Conservation (phyloP, 2,329 filamentous ascomycete genomes). For the Zymoseptoria brevis region DNA sequence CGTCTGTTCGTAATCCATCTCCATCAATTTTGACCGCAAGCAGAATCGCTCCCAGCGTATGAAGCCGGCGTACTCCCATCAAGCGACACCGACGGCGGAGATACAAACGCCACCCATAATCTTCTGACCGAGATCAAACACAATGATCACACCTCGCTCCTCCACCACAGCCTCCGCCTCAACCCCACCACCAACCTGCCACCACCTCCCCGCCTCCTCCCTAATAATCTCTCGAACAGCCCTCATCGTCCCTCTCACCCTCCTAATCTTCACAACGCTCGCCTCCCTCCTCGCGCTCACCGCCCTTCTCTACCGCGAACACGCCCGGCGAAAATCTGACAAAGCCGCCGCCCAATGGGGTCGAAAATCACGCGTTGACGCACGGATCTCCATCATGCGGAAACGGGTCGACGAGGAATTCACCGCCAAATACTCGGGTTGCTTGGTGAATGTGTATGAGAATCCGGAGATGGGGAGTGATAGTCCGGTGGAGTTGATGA, state of each 20-base stretch:
- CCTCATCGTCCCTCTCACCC: constrained; percentile 18
- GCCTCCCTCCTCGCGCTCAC: constrained; percentile 17
- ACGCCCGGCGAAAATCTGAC: constrained; percentile 8
- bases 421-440: constrained; percentile 18
- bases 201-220: constrained; percentile 8
- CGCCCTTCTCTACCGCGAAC: constrained; percentile 16
- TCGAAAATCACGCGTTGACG: constrained; percentile 15
- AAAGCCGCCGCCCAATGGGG: constrained; percentile 18
- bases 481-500: constrained; percentile 21
- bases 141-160: neutral
- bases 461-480: constrained; percentile 23
- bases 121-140: neutral
- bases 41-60: neutral
- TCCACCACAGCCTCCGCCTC: neutral
- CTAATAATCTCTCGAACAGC: constrained; percentile 20
- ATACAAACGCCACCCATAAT: neutral
- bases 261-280: constrained; percentile 16
- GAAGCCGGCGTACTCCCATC: neutral
- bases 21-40: neutral
- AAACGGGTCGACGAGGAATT: constrained; percentile 23
- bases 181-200: constrained; percentile 3
- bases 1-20: neutral
- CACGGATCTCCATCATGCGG: constrained; percentile 19
- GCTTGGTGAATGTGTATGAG: constrained; percentile 16
- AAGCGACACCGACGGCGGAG: neutral